Evolutionary conservation across 257 asterid species (phyloP), one percentile per base, ranked within the genome.

Genomic region (Solanum arcanum): DNA sequence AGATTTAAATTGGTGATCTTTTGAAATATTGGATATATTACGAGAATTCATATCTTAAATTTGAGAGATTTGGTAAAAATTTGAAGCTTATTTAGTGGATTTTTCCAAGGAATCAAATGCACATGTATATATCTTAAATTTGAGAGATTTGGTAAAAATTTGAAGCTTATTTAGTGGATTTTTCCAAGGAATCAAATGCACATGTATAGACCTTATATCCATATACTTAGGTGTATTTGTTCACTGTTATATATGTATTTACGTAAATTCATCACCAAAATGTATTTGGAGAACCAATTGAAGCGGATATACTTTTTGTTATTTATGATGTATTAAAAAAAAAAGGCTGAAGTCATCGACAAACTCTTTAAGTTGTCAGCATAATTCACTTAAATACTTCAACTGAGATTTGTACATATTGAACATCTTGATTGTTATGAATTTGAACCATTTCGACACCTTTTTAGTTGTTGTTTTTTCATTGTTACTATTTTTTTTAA

Each of bases 311-410:
- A 18, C 1, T 52, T 52, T 9, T 52, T 52, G 62, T 52, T 52
- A 52, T 52, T 52, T 52, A 52, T 52, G 62, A 52, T 7, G 23
- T 52, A 33, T 33, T 0, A 33, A 0, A 33, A 33, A 37, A 35
- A 35, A 35, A 1, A 0, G 39, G 39, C 1, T 37, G 0, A 35
- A 5, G 1, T 37, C 39, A 37, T 37, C 1, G 1, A 35, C 0
- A 37, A 35, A 37, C 7, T 1, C 7, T 35, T 35, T 1, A 35
- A 35, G 1, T 35, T 35, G 0, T 35, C 7, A 1, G 39, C 39
- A 37, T 37, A 1, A 37, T 6, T 37, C 7, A 1, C 0, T 37
- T 37, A 37, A 37, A 37, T 0, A 37, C 0, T 0, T 37, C 39
- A 37, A 35, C 2, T 37, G 7, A 37, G 39, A 2, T 37, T 37